phyloP scores from a whole-genome alignment of 1,284 basidiomycete species.

The Boletellus sp. region DNA sequence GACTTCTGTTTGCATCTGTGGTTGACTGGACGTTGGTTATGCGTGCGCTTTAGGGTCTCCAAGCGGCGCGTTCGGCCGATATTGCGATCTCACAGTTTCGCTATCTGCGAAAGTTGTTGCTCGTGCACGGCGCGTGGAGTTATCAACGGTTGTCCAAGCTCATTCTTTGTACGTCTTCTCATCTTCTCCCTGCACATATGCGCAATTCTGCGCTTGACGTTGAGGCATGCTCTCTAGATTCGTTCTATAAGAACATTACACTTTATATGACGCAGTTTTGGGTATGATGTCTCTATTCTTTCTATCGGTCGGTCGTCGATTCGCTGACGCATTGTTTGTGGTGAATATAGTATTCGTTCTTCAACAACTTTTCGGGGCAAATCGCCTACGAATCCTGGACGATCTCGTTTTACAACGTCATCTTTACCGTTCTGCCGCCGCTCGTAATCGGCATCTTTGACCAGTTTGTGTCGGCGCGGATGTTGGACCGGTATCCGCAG shows the following conservation, averaged over 20 bases:
- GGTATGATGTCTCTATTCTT: conserved; percentile 46
- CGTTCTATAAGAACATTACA: conserved; percentile 96
- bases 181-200: background rate
- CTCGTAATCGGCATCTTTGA: conserved; percentile 97
- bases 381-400: conserved; percentile 99
- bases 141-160: conserved; percentile 94
- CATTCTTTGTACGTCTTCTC: conserved; percentile 72
- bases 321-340: background rate
- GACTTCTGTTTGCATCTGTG: background rate
- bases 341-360: conserved; percentile 81
- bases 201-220: background rate
- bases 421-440: conserved; percentile 94
- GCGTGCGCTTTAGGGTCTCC: conserved; percentile 65
- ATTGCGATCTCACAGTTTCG: conserved; percentile 98
- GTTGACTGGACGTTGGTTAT: too few species aligned
- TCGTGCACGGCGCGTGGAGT: conserved; percentile 99
- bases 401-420: conserved; percentile 88
- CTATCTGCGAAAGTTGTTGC: conserved; percentile 91
- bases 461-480: conserved; percentile 95
- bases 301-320: too few species aligned
- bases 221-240: conserved; percentile 48
- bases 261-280: conserved; percentile 98
- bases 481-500: conserved; percentile 97
- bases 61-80: conserved; percentile 96
- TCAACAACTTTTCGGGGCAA: conserved; percentile 98